These are phyloP conservation scores for Colletotrichum brevisporum DNA, from an alignment of 2,329 filamentous ascomycete genomes.

Conservation along the genomic window DNA sequence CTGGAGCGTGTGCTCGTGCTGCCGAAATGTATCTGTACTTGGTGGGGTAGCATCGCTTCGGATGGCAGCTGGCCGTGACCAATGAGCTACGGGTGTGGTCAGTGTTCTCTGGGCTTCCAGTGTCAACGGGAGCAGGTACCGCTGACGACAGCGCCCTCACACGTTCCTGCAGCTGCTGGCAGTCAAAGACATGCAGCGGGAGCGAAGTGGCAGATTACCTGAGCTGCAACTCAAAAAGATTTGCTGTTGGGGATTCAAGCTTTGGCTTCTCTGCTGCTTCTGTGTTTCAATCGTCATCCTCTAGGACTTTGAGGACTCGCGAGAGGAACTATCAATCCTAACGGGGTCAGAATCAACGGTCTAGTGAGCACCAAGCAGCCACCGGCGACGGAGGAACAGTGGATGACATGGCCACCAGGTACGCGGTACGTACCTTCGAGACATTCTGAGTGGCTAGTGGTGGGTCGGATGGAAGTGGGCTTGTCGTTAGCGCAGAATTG, in stretches of 20 bases:
- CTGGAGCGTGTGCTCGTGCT: neutral
- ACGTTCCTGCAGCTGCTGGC: slow-evolving; percentile 31
- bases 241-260: too few species aligned
- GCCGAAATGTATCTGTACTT: too few species aligned
- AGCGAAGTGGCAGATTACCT: too few species aligned
- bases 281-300: neutral
- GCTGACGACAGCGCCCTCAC: neutral
- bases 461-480: slow-evolving; percentile 26
- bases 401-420: slow-evolving; percentile 27
- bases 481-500: slow-evolving; percentile 30
- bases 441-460: neutral
- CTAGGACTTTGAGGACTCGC: neutral
- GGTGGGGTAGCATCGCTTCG: slow-evolving; percentile 7
- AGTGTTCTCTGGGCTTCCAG: slow-evolving; percentile 2
- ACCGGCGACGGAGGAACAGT: slow-evolving; percentile 1
- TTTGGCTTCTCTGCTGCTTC: neutral
- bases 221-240: too few species aligned
- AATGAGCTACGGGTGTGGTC: slow-evolving; percentile 3
- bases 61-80: slow-evolving; percentile 24
- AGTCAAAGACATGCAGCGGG: slow-evolving; percentile 13
- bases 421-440: slow-evolving; percentile 14
- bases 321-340: neutral
- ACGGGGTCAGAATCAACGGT: slow-evolving; percentile 3
- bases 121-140: slow-evolving; percentile 13
- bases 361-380: slow-evolving; percentile 7